phyloP scores from a whole-genome alignment of 2,329 filamentous ascomycete species.

The Bipolaris bicolor region DNA sequence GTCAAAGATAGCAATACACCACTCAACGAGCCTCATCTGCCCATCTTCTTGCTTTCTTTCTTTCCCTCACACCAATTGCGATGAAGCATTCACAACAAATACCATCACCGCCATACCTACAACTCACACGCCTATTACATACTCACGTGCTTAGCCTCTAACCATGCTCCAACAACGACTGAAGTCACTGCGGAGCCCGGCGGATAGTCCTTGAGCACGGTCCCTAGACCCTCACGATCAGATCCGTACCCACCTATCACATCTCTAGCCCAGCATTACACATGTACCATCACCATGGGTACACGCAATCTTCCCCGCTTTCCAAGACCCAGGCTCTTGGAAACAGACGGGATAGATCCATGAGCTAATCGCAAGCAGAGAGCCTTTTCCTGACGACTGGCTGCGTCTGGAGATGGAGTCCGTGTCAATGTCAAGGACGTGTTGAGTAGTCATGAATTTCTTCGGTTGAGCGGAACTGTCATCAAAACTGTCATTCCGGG shows the following conservation, averaged over 20 bases:
- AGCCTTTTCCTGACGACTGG: not conserved
- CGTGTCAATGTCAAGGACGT: no score
- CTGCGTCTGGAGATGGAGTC: no score
- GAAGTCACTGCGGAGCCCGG: no score
- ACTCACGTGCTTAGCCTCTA: no score
- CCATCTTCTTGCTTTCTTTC: not conserved
- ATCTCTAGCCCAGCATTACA: not conserved
- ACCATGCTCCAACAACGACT: no score
- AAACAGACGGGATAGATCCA: not conserved
- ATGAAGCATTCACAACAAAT: not conserved
- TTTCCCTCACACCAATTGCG: not conserved
- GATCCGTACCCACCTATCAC: not conserved
- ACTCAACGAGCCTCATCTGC: not conserved
- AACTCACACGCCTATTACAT: not conserved
- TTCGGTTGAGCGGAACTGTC: no score
- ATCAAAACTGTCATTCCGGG: no score
- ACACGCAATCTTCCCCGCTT: not conserved
- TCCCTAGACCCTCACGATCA: not conserved
- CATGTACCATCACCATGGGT: not conserved
- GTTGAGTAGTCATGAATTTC: no score
- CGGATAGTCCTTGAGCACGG: not conserved
- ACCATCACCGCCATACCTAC: not conserved
- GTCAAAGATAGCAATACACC: not conserved
- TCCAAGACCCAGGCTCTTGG: not conserved
- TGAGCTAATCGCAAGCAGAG: not conserved